phyloP scores from a whole-genome alignment of 768 basidiomycete genomes.

The Gymnopilus dilepis region DNA sequence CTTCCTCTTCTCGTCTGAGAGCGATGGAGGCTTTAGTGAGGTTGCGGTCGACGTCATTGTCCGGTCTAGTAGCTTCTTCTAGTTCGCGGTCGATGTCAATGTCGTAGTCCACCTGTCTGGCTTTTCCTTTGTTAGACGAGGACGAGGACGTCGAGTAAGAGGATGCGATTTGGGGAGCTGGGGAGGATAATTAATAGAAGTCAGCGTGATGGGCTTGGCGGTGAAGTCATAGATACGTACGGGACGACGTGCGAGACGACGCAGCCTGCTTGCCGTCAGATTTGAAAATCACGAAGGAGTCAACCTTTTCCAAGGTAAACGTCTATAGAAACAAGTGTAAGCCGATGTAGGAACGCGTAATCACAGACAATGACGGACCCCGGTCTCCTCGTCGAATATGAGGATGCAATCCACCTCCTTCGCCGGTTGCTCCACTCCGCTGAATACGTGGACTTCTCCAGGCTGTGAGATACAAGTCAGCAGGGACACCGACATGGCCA shows the following conservation, averaged over 20 bases:
- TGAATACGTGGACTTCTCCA: conserved; percentile 48
- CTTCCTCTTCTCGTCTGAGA: conserved; percentile 37
- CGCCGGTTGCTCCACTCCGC: conserved; percentile 59
- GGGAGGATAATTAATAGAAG: background rate
- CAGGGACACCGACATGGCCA: background rate
- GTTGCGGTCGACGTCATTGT: conserved; percentile 45
- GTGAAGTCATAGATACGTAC: conserved; percentile 32
- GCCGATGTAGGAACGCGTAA: conserved; percentile 9
- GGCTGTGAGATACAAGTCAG: conserved; percentile 10
- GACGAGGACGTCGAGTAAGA: conserved; percentile 9
- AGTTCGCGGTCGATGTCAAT: conserved; percentile 12
- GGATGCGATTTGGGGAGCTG: background rate
- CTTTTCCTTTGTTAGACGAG: conserved; percentile 22
- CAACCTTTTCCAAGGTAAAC: conserved; percentile 77
- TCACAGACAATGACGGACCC: conserved; percentile 46
- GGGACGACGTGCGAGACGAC: conserved; percentile 33
- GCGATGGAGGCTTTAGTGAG: background rate
- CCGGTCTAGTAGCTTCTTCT: conserved; percentile 37
- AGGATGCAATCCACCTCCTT: conserved; percentile 80
- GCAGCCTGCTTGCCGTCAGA: conserved; percentile 51
- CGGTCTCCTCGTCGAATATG: conserved; percentile 78
- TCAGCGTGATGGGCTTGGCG: background rate
- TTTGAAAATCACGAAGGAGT: conserved; percentile 61
- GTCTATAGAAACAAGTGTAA: conserved; percentile 42
- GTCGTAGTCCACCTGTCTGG: conserved; percentile 20